Conservation (phyloP, 257 asterid genomes). For the Thymus quinquecostatus region DNA sequence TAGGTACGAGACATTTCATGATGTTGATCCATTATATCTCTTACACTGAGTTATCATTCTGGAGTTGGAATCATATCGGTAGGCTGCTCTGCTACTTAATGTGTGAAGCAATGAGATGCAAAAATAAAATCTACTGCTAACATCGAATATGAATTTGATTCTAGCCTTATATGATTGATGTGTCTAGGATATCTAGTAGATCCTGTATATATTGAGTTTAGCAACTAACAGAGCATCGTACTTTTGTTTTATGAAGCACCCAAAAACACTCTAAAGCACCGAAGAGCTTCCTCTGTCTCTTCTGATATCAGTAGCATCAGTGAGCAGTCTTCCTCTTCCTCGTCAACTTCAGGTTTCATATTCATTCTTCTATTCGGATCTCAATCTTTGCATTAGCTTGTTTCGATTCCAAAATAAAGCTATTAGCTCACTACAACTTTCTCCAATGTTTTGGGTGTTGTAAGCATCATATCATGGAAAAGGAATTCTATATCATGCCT, state of each 20-base stretch:
- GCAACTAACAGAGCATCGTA: constrained; percentile 8
- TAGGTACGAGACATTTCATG: constrained; percentile 50
- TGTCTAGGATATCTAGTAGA: constrained; percentile 7
- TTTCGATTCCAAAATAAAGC: constrained; percentile 11
- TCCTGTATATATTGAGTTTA: not conserved
- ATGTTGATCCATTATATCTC: constrained; percentile 6
- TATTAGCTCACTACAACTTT: not conserved
- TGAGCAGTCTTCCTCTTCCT: constrained; percentile 52
- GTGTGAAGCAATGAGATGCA: constrained; percentile 15
- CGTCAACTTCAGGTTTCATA: constrained; percentile 65
- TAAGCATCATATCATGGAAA: not conserved
- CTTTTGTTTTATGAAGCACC: constrained; percentile 36
- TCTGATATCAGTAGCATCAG: constrained; percentile 80
- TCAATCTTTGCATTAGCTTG: not conserved
- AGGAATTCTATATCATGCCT: constrained; percentile 9
- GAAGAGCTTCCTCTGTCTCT: constrained; percentile 63
- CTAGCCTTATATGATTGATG: not conserved
- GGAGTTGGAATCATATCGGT: not conserved
- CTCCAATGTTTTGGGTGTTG: no score
- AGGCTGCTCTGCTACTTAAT: constrained; percentile 6
- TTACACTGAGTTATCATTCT: not conserved
- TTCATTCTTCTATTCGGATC: constrained; percentile 10
- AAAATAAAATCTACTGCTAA: not conserved
- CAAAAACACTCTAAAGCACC: constrained; percentile 54
- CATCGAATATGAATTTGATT: not conserved